These are phyloP conservation scores for Stipa capillata DNA, from an alignment of 176 grass and related monocot genomes.

Conservation along the genomic window DNA sequence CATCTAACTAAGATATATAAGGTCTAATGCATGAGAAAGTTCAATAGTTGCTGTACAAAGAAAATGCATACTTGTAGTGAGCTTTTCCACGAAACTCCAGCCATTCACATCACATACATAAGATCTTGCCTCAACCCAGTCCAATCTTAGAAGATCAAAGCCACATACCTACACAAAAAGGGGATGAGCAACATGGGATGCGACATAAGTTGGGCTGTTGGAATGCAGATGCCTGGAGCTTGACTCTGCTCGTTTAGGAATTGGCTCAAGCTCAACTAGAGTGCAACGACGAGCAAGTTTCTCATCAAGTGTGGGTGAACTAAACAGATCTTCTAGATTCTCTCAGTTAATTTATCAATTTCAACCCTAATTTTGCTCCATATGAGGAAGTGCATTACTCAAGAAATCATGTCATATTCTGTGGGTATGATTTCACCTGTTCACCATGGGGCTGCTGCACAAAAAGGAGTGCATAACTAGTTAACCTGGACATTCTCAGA, in stretches of 20 bases:
- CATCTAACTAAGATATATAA: conserved; percentile 1
- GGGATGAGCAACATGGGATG: background rate
- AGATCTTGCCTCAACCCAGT: conserved; percentile 55
- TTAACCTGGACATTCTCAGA: background rate
- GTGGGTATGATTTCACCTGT: background rate
- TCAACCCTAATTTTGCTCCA: background rate
- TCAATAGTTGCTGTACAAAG: background rate
- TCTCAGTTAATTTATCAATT: background rate
- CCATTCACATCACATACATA: conserved; percentile 99
- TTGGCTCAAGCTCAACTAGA: background rate
- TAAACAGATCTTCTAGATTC: background rate
- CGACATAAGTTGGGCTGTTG: background rate
- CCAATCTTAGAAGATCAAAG: conserved; percentile 88
- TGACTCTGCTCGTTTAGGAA: background rate
- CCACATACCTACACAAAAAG: conserved; percentile 75
- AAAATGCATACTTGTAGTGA: conserved; percentile 76
- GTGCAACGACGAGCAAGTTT: background rate
- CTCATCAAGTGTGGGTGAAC: too few relatives aligned
- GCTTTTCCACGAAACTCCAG: conserved; percentile 97
- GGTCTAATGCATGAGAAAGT: background rate
- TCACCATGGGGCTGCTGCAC: background rate
- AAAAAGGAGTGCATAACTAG: background rate
- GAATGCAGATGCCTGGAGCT: background rate
- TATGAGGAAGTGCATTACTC: background rate
- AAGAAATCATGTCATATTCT: background rate